These are phyloP conservation scores for Chytriomyces sp. DNA, from an alignment of 192 early-diverging fungal species.

Conservation along the genomic window DNA sequence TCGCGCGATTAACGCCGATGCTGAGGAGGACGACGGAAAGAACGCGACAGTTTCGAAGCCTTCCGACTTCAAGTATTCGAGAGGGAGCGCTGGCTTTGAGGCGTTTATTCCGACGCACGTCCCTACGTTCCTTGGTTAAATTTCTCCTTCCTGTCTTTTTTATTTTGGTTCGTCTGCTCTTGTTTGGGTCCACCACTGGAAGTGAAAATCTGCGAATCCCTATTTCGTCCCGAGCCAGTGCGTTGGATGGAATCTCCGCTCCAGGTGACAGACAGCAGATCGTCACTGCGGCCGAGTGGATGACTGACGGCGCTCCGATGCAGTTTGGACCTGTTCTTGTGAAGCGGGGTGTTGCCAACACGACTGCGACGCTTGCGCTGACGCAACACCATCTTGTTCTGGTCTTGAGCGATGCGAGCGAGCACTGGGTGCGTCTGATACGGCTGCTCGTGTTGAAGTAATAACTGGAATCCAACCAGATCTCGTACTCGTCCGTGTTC, in stretches of 20 bases:
- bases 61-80: slow-evolving; percentile 7
- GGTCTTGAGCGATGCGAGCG: not conserved
- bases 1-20: too few relatives aligned
- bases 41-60: slow-evolving; percentile 14
- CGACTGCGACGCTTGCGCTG: slow-evolving; percentile 1
- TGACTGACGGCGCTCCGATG: not conserved
- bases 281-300: too few relatives aligned
- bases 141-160: not conserved
- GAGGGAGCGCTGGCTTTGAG: slow-evolving; percentile 11
- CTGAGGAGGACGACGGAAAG: not conserved
- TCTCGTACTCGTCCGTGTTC: slow-evolving; percentile 85
- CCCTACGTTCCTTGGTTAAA: not conserved
- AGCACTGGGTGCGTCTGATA: slow-evolving; percentile 14
- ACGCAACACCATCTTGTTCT: slow-evolving; percentile 20
- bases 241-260: too few relatives aligned
- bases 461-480: slow-evolving; percentile 33
- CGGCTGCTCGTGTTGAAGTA: not conserved
- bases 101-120: slow-evolving; percentile 3
- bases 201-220: too few relatives aligned
- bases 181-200: too few relatives aligned
- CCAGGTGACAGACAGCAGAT: too few relatives aligned
- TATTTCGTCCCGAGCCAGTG: too few relatives aligned
- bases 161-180: too few relatives aligned
- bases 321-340: slow-evolving; percentile 12
- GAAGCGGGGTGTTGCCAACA: not conserved